Evolutionary conservation across 305 asterid species (phyloP).

Genomic region (Solanum chacoense): DNA sequence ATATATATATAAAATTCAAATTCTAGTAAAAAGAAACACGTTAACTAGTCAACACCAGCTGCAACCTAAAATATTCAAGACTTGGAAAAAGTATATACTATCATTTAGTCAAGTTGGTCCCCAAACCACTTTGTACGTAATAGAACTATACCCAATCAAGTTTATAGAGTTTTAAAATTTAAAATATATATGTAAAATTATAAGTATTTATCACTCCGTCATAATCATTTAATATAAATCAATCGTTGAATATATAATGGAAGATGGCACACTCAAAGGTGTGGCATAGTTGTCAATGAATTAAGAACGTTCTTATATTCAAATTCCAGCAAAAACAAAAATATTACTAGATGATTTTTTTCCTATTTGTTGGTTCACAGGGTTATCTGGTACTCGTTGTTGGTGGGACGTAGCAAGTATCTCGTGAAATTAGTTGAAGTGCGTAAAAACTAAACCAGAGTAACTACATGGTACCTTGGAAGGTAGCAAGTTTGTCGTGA

Average conservation of each 20-base stretch:
- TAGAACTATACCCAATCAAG: neutral
- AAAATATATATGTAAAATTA: neutral
- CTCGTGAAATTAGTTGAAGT: accelerated
- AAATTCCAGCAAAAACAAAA: accelerated
- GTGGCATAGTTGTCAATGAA: neutral
- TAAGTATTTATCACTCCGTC: neutral
- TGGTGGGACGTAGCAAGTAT: neutral
- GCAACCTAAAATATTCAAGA: neutral
- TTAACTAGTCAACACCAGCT: neutral
- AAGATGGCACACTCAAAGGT: neutral
- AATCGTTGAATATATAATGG: neutral
- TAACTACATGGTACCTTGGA: neutral
- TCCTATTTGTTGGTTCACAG: neutral
- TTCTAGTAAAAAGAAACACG: neutral
- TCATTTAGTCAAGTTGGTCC: neutral
- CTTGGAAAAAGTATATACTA: neutral
- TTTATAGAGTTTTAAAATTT: neutral
- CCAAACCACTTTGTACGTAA: neutral
- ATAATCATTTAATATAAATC: neutral
- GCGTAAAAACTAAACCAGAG: accelerated
- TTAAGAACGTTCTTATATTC: neutral
- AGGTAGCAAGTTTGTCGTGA: neutral
- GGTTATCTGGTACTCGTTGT: neutral
- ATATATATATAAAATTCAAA: neutral
- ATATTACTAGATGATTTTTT: neutral